A percentile compares a stretch with the other conserved stretches of the same genome.
phyloP scores from a whole-genome alignment of 306 rosid species.

The Lathyrus tuberosus region DNA sequence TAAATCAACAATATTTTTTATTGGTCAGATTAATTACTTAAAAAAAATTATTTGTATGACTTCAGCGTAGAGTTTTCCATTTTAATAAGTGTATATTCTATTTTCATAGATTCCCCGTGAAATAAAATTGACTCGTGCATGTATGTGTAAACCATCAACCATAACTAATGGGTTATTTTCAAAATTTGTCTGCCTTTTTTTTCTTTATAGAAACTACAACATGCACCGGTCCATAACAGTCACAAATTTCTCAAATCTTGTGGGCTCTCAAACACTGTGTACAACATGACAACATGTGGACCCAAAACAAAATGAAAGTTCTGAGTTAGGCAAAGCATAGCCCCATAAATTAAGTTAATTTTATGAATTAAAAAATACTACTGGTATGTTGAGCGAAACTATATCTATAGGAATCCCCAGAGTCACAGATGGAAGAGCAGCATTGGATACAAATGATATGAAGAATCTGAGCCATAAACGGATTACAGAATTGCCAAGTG shows the following conservation, averaged over 20 bases:
- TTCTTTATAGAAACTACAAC: neutral
- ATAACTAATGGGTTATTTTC: neutral
- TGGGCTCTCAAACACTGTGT: too few relatives aligned
- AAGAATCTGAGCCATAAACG: constrained; percentile 33
- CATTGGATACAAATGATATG: neutral
- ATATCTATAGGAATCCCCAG: constrained; percentile 25
- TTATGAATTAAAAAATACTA: neutral
- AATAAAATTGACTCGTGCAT: too few relatives aligned
- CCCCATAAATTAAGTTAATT: neutral
- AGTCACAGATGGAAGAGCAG: constrained; percentile 15
- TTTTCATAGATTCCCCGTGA: too few relatives aligned
- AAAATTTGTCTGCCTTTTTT: neutral
- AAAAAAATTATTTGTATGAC: too few relatives aligned
- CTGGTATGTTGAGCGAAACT: neutral
- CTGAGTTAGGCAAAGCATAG: neutral
- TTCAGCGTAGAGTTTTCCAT: too few relatives aligned
- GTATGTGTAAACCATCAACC: constrained; percentile 13
- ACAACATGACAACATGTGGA: too few relatives aligned
- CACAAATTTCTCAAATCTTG: neutral
- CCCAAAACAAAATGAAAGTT: neutral
- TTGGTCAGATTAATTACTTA: too few relatives aligned
- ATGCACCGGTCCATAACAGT: neutral
- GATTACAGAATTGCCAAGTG: constrained; percentile 34
- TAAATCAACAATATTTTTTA: too few relatives aligned
- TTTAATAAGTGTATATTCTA: too few relatives aligned